These are phyloP conservation scores for Neurospora hispaniola DNA, from an alignment of 495 filamentous ascomycete genomes.

Conservation along the genomic window DNA sequence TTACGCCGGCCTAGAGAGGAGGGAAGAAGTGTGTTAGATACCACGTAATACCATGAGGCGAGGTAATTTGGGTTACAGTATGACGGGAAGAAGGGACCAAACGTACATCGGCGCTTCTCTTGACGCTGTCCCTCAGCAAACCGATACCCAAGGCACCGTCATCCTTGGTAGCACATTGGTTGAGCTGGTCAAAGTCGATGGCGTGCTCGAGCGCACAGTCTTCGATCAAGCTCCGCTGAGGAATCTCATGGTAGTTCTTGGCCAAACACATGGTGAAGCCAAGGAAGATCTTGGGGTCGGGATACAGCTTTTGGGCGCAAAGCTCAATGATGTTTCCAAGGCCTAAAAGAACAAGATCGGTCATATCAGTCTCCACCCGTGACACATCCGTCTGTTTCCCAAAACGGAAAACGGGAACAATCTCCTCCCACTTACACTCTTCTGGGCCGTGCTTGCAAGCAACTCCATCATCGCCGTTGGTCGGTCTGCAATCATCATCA, in stretches of 20 bases:
- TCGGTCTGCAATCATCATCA: constrained; percentile 16
- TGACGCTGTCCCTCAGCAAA: constrained; percentile 67
- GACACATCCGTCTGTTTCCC: neutral
- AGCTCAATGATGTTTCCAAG: constrained; percentile 90
- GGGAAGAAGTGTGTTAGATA: neutral
- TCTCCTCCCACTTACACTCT: constrained; percentile 44
- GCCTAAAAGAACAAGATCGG: constrained; percentile 23
- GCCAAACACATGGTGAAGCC: constrained; percentile 87
- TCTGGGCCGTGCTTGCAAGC: constrained; percentile 78
- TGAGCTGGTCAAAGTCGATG: constrained; percentile 72
- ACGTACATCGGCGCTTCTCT: constrained; percentile 44
- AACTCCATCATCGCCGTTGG: constrained; percentile 50
- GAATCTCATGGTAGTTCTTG: constrained; percentile 60
- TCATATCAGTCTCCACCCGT: neutral
- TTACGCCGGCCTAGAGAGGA: constrained; percentile 48
- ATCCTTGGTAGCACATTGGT: constrained; percentile 55
- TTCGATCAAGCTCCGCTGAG: constrained; percentile 60
- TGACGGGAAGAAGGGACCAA: neutral
- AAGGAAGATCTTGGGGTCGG: constrained; percentile 74
- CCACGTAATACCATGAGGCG: neutral
- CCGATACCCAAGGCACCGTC: constrained; percentile 54
- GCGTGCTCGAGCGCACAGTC: constrained; percentile 84
- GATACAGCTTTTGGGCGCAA: constrained; percentile 72
- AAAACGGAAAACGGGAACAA: no score
- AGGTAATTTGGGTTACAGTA: neutral